Conservation (phyloP, 192 early-diverging fungal species). For the Radiomyces spectabilis region DNA sequence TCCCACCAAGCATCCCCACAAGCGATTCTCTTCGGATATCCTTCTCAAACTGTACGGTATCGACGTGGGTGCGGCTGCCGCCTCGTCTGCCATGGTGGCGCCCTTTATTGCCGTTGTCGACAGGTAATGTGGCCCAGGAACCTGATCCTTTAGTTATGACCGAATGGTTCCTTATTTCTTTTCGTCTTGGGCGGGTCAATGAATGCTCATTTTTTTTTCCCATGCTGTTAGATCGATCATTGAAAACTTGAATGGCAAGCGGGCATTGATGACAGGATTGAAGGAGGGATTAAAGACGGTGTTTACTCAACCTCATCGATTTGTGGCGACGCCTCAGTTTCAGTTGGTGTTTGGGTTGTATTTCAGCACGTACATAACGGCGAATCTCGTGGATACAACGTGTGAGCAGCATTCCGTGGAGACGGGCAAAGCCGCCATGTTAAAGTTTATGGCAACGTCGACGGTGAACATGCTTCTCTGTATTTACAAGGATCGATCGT, state of each 20-base stretch:
- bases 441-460: conserved; percentile 35
- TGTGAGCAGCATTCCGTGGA: conserved; percentile 17
- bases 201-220: neutral
- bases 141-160: neutral
- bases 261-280: conserved; percentile 15
- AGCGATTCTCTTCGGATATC: neutral
- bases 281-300: conserved; percentile 20
- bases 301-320: conserved; percentile 19
- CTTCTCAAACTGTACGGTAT: conserved; percentile 20
- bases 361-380: conserved; percentile 30
- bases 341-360: conserved; percentile 25
- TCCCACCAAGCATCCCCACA: neutral
- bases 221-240: conserved; percentile 31
- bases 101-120: conserved; percentile 41
- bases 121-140: conserved; percentile 17
- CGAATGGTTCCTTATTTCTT: neutral
- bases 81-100: conserved; percentile 26
- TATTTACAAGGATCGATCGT: conserved; percentile 38
- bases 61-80: conserved; percentile 24
- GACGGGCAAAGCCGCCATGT: neutral
- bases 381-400: conserved; percentile 33
- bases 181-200: neutral
- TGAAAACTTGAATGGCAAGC: conserved; percentile 36
- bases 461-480: conserved; percentile 31
- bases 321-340: conserved; percentile 23